Conservation (phyloP, 805 yeast species). For the Teunomyces panamensis region DNA sequence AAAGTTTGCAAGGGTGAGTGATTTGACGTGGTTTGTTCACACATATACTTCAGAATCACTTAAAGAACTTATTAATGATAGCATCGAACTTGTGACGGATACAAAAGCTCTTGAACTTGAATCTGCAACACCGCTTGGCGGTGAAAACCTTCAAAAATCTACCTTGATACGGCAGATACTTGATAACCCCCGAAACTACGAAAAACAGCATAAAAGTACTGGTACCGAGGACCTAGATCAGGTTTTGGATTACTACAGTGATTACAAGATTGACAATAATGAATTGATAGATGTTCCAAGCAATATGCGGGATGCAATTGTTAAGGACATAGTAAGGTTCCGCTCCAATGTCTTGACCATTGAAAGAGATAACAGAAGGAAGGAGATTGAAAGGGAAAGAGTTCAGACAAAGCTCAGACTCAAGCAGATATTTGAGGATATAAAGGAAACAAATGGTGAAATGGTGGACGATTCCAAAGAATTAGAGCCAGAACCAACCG, state of each 20-base stretch:
- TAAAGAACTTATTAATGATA: not conserved
- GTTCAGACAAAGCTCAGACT: conserved; percentile 47
- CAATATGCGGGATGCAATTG: conserved; percentile 50
- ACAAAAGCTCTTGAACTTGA: not conserved
- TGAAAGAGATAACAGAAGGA: conserved; percentile 50
- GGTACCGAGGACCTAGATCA: conserved; percentile 36
- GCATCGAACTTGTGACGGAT: conserved; percentile 1
- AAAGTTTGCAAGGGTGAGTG: conserved; percentile 20
- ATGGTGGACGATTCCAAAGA: conserved; percentile 1
- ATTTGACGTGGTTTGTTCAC: conserved; percentile 14
- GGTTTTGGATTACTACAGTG: conserved; percentile 31
- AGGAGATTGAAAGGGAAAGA: conserved; percentile 48
- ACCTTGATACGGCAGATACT: conserved; percentile 5
- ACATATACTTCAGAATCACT: not conserved
- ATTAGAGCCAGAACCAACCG: conserved; percentile 3
- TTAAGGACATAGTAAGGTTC: conserved; percentile 53
- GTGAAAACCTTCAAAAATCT: not conserved
- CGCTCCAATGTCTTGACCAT: conserved; percentile 51
- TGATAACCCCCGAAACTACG: conserved; percentile 19
- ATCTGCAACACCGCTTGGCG: not conserved
- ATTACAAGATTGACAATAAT: conserved; percentile 53
- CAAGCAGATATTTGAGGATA: conserved; percentile 42
- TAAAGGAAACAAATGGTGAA: conserved; percentile 18
- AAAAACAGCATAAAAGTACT: conserved; percentile 14
- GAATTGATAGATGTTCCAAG: conserved; percentile 58